phyloP scores from a whole-genome alignment of 2,329 filamentous ascomycete species.

The Colletotrichum graminicola region DNA sequence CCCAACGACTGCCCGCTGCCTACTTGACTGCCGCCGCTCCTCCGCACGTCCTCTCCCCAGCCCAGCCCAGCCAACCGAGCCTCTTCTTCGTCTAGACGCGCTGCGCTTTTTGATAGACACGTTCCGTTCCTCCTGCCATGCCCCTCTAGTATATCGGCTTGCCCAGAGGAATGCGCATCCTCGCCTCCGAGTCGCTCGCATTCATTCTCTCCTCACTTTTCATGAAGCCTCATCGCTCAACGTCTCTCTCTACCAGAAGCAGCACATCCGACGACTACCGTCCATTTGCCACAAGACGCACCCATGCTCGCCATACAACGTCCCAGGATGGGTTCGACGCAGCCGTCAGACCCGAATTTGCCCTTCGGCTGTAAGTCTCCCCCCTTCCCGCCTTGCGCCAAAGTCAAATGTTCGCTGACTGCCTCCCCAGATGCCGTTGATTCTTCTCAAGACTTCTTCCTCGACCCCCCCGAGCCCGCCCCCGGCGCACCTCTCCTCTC shows the following conservation, averaged over 20 bases:
- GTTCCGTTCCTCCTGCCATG: constrained; percentile 31
- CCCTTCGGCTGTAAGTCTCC: constrained; percentile 76
- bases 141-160: constrained; percentile 35
- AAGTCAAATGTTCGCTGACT: constrained; percentile 24
- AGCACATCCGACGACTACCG: constrained; percentile 29
- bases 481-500: constrained; percentile 75
- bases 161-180: constrained; percentile 40
- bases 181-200: constrained; percentile 28
- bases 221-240: constrained; percentile 11
- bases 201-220: constrained; percentile 26
- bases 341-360: constrained; percentile 66
- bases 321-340: constrained; percentile 71
- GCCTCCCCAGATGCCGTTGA: constrained; percentile 58
- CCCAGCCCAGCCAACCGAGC: constrained; percentile 16
- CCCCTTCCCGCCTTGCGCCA: constrained; percentile 28
- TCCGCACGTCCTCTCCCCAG: constrained; percentile 25
- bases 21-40: constrained; percentile 12
- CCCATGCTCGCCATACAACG: constrained; percentile 69
- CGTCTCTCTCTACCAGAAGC: constrained; percentile 26
- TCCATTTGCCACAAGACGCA: constrained; percentile 52
- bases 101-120: constrained; percentile 29
- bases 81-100: constrained; percentile 17
- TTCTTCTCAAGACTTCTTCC: constrained; percentile 58
- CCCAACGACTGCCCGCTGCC: constrained; percentile 26
- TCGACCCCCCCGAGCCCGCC: constrained; percentile 71